Percentiles rank a stretch among this genome's conserved stretches.
Conservation (phyloP, 768 basidiomycete genomes). For the Macrolepiota albuminosa region DNA sequence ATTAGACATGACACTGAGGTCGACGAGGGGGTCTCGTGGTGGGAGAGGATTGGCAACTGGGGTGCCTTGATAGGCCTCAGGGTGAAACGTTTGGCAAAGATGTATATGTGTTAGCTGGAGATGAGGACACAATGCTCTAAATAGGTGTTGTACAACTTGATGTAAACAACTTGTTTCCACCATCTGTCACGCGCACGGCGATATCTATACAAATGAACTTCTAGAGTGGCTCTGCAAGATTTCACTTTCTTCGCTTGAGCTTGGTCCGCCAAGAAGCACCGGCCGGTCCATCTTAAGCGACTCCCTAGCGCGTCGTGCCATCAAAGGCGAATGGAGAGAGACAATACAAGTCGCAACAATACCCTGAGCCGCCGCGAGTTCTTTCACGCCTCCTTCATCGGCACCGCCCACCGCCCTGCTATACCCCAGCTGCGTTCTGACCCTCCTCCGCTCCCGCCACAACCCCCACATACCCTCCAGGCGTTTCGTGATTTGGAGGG, state of each 20-base stretch:
- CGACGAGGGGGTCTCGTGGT: slow-evolving; percentile 10
- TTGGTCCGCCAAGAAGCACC: slow-evolving; percentile 13
- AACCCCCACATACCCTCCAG: slow-evolving; percentile 43
- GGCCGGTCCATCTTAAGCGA: slow-evolving; percentile 9
- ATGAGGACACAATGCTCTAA: neutral
- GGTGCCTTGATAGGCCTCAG: slow-evolving; percentile 15
- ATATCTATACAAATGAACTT: slow-evolving; percentile 24
- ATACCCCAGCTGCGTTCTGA: slow-evolving; percentile 61
- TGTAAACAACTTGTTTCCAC: slow-evolving; percentile 16
- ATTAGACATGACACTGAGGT: neutral
- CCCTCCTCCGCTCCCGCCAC: slow-evolving; percentile 31
- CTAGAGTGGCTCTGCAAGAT: slow-evolving; percentile 30
- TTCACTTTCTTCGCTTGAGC: slow-evolving; percentile 6
- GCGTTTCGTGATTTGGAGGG: slow-evolving; percentile 68
- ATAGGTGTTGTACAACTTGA: neutral
- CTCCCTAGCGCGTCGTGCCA: slow-evolving; percentile 8
- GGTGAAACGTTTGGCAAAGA: slow-evolving; percentile 15
- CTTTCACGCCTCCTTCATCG: slow-evolving; percentile 47
- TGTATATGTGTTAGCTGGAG: slow-evolving; percentile 11
- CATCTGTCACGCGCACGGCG: slow-evolving; percentile 5
- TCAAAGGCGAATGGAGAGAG: slow-evolving; percentile 16
- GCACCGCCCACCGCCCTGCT: slow-evolving; percentile 48
- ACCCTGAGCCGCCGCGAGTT: slow-evolving; percentile 42
- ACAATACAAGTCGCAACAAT: slow-evolving; percentile 8
- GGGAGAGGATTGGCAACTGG: slow-evolving; percentile 17